A percentile compares a stretch with the other conserved stretches of the same genome.
Conservation (phyloP, 2,329 filamentous ascomycete species). For the Aspergillus candidus region DNA sequence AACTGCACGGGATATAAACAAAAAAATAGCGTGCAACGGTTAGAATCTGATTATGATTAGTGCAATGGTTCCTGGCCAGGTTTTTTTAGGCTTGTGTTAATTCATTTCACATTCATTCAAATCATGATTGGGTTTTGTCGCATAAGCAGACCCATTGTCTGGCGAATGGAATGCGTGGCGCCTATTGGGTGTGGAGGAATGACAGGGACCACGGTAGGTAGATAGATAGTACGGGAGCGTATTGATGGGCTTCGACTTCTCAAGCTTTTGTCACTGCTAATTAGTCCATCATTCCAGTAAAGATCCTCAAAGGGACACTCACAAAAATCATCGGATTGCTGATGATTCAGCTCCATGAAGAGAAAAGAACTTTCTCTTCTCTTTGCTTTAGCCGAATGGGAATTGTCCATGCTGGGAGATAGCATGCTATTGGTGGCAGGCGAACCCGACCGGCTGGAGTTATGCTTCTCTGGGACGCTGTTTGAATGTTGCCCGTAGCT, state of each 20-base stretch:
- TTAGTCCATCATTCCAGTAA: too few relatives aligned
- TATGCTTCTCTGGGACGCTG: slow-evolving; percentile 22
- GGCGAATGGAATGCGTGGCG: slow-evolving; percentile 3
- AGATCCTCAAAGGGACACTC: slow-evolving; percentile 1
- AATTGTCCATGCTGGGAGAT: slow-evolving; percentile 30
- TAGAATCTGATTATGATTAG: slow-evolving; percentile 28
- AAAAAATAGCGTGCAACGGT: slow-evolving; percentile 5
- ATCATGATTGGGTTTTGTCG: slow-evolving; percentile 21
- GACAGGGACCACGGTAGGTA: background rate
- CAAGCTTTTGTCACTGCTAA: too few relatives aligned
- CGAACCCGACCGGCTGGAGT: slow-evolving; percentile 16
- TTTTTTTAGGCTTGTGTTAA: slow-evolving; percentile 20
- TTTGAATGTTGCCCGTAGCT: slow-evolving; percentile 40
- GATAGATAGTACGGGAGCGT: too few relatives aligned
- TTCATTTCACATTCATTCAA: slow-evolving; percentile 26
- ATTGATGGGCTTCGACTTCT: too few relatives aligned
- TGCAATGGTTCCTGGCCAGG: slow-evolving; percentile 15
- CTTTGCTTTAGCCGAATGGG: slow-evolving; percentile 38
- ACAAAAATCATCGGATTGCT: slow-evolving; percentile 19
- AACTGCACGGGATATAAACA: slow-evolving; percentile 6
- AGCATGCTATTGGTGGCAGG: slow-evolving; percentile 38
- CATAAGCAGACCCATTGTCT: slow-evolving; percentile 10
- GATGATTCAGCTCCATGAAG: slow-evolving; percentile 37
- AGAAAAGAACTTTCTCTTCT: slow-evolving; percentile 46
- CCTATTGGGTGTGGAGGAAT: background rate